phyloP scores from a whole-genome alignment of 805 yeast genomes.

The Candida quercuum region DNA sequence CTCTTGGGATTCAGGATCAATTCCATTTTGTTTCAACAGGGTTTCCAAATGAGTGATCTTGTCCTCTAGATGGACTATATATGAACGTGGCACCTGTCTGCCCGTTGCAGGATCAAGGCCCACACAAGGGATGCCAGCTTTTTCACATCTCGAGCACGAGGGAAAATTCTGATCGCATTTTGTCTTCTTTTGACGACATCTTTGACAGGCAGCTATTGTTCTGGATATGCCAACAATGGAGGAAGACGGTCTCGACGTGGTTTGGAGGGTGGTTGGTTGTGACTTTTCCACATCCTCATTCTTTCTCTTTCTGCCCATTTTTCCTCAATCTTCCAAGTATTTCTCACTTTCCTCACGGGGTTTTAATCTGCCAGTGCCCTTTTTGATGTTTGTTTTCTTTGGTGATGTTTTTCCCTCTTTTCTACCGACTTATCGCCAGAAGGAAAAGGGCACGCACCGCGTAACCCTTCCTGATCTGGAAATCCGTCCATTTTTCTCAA shows the following conservation, averaged over 20 bases:
- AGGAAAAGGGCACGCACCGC: no score
- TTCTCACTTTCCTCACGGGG: no score
- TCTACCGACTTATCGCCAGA: no score
- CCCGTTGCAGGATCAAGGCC: conserved; percentile 88
- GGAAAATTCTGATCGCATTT: conserved; percentile 60
- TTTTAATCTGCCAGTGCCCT: no score
- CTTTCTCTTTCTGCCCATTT: not conserved
- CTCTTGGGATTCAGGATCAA: conserved; percentile 33
- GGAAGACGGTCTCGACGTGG: conserved; percentile 11
- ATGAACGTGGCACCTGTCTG: conserved; percentile 77
- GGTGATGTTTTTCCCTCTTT: not conserved
- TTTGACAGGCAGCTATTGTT: conserved; percentile 76
- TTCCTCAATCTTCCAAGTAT: no score
- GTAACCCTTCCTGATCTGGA: no score
- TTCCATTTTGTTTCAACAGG: conserved; percentile 38
- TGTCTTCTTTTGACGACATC: conserved; percentile 68
- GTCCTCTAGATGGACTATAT: conserved; percentile 67
- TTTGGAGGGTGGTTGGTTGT: not conserved
- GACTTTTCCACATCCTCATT: not conserved
- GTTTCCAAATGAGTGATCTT: conserved; percentile 52
- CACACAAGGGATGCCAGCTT: conserved; percentile 67
- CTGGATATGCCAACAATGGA: conserved; percentile 44
- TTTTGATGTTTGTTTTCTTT: not conserved
- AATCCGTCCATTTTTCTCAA: no score
- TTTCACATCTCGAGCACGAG: conserved; percentile 48